Evolutionary conservation across 441 rosid species (phyloP).

Genomic region (Gossypium schwendimanii): DNA sequence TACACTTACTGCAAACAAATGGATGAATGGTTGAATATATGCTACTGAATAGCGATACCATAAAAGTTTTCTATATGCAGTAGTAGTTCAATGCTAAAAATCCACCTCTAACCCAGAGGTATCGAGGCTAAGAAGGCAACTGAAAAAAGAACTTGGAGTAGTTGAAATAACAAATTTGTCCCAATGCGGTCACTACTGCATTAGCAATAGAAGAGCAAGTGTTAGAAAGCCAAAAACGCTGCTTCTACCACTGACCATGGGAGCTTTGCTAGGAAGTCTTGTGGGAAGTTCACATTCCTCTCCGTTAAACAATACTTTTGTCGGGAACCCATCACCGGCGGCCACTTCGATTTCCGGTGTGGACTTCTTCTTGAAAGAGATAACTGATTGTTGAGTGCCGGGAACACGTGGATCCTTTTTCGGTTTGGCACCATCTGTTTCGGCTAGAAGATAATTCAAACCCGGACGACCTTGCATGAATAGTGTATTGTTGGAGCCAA

Average conservation of each 20-base stretch:
- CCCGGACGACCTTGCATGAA: constrained; percentile 37
- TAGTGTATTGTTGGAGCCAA: constrained; percentile 35
- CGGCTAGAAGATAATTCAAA: constrained; percentile 34
- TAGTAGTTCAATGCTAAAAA: background rate
- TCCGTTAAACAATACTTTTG: constrained; percentile 43
- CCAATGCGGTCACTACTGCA: background rate
- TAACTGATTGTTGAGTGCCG: constrained; percentile 41
- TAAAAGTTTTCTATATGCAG: background rate
- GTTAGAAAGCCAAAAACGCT: constrained; percentile 14
- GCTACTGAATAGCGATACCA: background rate
- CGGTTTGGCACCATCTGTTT: constrained; percentile 31
- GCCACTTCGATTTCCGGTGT: constrained; percentile 36
- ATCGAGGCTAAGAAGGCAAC: background rate
- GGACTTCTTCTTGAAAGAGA: constrained; percentile 41
- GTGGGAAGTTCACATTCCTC: constrained; percentile 48
- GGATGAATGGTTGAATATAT: background rate
- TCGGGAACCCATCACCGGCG: constrained; percentile 41
- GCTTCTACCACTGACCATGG: constrained; percentile 11
- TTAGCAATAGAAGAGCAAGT: constrained; percentile 9
- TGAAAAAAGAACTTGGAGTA: background rate
- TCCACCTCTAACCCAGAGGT: background rate
- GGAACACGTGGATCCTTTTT: constrained; percentile 39
- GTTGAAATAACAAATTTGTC: background rate
- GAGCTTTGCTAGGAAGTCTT: constrained; percentile 28
- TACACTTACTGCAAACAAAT: background rate